A percentile compares a stretch with the other conserved stretches of the same genome.
Conservation (phyloP, 2,329 filamentous ascomycete species). For the Fusarium illudens region DNA sequence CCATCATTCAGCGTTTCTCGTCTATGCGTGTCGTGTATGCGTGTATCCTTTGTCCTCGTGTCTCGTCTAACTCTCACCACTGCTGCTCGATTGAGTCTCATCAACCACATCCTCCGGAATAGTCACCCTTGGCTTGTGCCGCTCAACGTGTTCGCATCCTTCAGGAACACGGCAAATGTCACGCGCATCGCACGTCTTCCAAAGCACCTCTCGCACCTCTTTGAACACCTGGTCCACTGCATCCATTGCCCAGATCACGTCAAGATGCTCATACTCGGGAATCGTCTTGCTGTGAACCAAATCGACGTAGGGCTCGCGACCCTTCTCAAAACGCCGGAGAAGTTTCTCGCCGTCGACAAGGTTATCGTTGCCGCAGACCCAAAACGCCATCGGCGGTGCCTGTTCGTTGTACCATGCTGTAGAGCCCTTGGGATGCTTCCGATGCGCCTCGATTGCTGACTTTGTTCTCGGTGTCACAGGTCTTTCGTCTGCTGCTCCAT, state of each 20-base stretch:
- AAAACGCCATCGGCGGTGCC: conserved; percentile 85
- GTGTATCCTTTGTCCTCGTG: conserved; percentile 16
- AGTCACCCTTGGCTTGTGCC: conserved; percentile 45
- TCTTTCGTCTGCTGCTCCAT: conserved; percentile 52
- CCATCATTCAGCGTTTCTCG: background rate
- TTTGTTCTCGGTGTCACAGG: conserved; percentile 35
- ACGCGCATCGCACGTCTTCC: conserved; percentile 73
- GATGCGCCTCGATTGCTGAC: conserved; percentile 46
- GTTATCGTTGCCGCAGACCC: conserved; percentile 84
- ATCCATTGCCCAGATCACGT: conserved; percentile 96
- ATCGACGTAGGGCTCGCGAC: conserved; percentile 81
- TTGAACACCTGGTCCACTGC: conserved; percentile 81
- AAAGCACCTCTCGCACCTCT: conserved; percentile 83
- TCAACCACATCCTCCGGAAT: conserved; percentile 11
- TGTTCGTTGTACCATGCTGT: conserved; percentile 84
- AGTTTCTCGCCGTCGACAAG: conserved; percentile 84
- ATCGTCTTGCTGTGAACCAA: conserved; percentile 86
- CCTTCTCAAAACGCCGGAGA: conserved; percentile 76
- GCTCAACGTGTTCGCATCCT: conserved; percentile 65
- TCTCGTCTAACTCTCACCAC: conserved; percentile 20
- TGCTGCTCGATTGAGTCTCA: conserved; percentile 39
- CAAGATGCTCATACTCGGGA: conserved; percentile 89
- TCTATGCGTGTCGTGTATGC: conserved; percentile 3
- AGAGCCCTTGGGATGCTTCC: conserved; percentile 55
- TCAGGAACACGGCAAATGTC: conserved; percentile 69